Conservation (phyloP, 208 protist species). For the Crithidia acanthocephali region DNA sequence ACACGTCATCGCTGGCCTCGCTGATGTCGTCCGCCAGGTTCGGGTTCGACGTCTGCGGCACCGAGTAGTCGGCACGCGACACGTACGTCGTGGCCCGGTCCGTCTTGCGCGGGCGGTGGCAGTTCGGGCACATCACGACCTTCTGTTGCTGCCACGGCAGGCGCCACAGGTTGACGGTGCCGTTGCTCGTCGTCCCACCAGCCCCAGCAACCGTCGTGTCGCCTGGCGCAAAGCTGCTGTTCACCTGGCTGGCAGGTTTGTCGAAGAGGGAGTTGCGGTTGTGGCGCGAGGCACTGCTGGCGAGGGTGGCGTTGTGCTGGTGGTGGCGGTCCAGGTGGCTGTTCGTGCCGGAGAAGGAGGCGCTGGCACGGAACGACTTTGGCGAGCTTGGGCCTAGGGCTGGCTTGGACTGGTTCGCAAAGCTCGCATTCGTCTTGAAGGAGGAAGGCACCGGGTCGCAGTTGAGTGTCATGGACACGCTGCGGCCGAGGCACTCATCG, state of each 20-base stretch:
- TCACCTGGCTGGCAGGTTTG: conserved; percentile 6
- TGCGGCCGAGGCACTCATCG: conserved; percentile 14
- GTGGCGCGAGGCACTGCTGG: conserved; percentile 11
- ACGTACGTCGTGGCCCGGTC: conserved; percentile 24
- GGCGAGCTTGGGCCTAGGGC: background rate
- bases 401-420: conserved; percentile 16
- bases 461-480: conserved; percentile 35
- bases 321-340: conserved; percentile 22
- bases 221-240: conserved; percentile 20
- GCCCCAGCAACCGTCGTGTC: conserved; percentile 1
- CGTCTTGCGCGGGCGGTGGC: conserved; percentile 40
- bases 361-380: background rate
- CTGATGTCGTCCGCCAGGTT: conserved; percentile 34
- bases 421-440: conserved; percentile 41
- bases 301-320: conserved; percentile 20
- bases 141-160: conserved; percentile 54
- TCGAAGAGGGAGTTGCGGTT: conserved; percentile 31
- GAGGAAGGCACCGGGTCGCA: conserved; percentile 45
- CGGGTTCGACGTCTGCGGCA: conserved; percentile 4
- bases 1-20: conserved; percentile 21
- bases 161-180: conserved; percentile 41
- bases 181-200: conserved; percentile 7
- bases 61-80: conserved; percentile 23
- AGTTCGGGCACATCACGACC: conserved; percentile 56
- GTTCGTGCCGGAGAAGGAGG: conserved; percentile 12